Evolutionary conservation across 257 asterid species (phyloP).

Genomic region (Buddleja alternifolia): DNA sequence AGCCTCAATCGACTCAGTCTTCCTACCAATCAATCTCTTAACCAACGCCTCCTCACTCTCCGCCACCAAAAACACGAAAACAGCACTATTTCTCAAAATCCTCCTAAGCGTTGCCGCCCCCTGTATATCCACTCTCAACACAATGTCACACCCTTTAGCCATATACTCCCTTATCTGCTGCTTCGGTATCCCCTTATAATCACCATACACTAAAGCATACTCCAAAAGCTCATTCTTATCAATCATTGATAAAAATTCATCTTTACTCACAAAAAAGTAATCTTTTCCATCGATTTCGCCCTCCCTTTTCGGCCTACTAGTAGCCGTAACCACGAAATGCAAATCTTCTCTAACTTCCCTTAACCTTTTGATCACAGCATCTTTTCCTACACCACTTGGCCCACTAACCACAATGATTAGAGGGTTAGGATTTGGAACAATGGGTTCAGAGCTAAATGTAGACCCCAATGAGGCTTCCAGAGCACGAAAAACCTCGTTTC

Average conservation of each 20-base stretch:
- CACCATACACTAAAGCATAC: slow-evolving; percentile 95
- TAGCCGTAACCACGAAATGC: slow-evolving; percentile 92
- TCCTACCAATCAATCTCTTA: slow-evolving; percentile 82
- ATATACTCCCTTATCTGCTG: slow-evolving; percentile 82
- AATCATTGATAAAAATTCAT: slow-evolving; percentile 76
- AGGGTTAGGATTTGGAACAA: slow-evolving; percentile 71
- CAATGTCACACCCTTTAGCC: slow-evolving; percentile 83
- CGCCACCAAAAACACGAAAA: slow-evolving; percentile 81
- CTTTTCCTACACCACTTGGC: slow-evolving; percentile 97
- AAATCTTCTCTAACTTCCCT: slow-evolving; percentile 70
- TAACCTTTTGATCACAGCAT: slow-evolving; percentile 76
- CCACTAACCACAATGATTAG: slow-evolving; percentile 86
- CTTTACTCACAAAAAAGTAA: slow-evolving; percentile 72
- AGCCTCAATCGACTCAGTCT: slow-evolving; percentile 75
- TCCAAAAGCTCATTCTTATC: slow-evolving; percentile 75
- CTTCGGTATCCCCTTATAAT: slow-evolving; percentile 83
- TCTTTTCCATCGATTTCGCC: slow-evolving; percentile 90
- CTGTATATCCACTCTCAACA: slow-evolving; percentile 91
- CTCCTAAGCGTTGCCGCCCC: slow-evolving; percentile 80
- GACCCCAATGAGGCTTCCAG: slow-evolving; percentile 83
- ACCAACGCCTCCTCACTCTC: slow-evolving; percentile 97
- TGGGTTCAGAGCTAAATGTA: slow-evolving; percentile 67
- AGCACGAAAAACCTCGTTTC: slow-evolving; percentile 70
- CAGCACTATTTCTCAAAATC: slow-evolving; percentile 63
- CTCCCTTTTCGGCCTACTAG: slow-evolving; percentile 63